These are phyloP conservation scores for Parmelia sp. DNA, from an alignment of 495 filamentous ascomycete genomes.

Conservation along the genomic window DNA sequence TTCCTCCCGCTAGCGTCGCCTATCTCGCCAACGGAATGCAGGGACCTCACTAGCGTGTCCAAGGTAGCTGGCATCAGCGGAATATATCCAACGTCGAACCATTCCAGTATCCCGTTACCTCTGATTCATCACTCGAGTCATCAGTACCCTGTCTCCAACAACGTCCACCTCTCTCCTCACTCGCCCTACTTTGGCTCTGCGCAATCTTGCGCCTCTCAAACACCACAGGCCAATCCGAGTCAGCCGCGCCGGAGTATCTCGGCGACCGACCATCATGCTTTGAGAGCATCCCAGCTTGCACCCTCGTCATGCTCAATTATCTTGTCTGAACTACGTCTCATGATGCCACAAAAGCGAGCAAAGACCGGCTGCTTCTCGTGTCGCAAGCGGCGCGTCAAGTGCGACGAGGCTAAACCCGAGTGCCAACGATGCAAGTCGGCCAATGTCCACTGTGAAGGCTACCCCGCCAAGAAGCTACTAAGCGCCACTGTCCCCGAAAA, in stretches of 20 bases:
- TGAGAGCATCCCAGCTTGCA: neutral
- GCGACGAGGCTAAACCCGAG: neutral
- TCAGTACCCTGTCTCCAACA: neutral
- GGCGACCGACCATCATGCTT: neutral
- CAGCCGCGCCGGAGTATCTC: neutral
- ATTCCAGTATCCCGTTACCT: neutral
- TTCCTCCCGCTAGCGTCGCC: neutral
- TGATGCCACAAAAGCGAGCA: neutral
- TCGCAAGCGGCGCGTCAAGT: slow-evolving; percentile 1
- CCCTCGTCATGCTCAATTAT: neutral
- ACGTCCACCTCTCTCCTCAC: neutral
- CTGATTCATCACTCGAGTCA: neutral
- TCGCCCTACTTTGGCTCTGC: neutral
- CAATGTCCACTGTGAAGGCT: slow-evolving; percentile 5
- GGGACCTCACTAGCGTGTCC: neutral
- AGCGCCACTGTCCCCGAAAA: neutral
- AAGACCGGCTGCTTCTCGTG: slow-evolving; percentile 5
- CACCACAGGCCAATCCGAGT: neutral
- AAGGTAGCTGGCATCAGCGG: neutral
- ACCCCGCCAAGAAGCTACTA: neutral
- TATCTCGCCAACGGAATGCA: slow-evolving; percentile 6
- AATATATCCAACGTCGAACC: neutral
- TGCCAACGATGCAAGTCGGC: slow-evolving; percentile 4
- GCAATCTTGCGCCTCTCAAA: neutral
- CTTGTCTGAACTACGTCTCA: neutral